Evolutionary conservation across 2,329 filamentous ascomycete genomes (phyloP).

Genomic region (Calonectria multiphialidica): DNA sequence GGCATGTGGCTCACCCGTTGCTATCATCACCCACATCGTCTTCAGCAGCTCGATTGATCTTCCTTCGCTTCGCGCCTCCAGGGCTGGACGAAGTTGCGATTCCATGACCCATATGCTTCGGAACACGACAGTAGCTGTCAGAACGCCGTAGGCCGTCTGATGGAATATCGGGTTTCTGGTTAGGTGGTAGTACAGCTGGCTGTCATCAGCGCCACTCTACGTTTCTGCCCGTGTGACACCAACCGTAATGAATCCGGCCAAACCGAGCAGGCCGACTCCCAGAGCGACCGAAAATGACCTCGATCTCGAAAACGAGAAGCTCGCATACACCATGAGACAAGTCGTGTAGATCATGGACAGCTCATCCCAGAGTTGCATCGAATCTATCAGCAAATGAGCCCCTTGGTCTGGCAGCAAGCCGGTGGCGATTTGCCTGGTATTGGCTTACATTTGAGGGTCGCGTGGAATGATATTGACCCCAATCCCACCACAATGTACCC

Average conservation of each 20-base stretch:
- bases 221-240: slow-evolving; percentile 49
- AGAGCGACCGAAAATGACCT: slow-evolving; percentile 63
- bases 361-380: slow-evolving; percentile 72
- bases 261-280: slow-evolving; percentile 65
- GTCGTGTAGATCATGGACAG: slow-evolving; percentile 72
- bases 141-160: slow-evolving; percentile 80
- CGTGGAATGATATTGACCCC: slow-evolving; percentile 69
- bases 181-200: slow-evolving; percentile 74
- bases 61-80: slow-evolving; percentile 57
- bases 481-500: slow-evolving; percentile 67
- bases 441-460: slow-evolving; percentile 65
- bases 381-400: slow-evolving; percentile 53
- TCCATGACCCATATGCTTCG: slow-evolving; percentile 84
- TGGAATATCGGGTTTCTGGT: slow-evolving; percentile 87
- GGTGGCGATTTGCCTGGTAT: not conserved
- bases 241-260: slow-evolving; percentile 79
- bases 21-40: slow-evolving; percentile 83
- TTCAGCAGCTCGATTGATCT: slow-evolving; percentile 63
- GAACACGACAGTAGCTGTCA: slow-evolving; percentile 78
- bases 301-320: slow-evolving; percentile 77
- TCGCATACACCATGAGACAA: slow-evolving; percentile 71
- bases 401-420: not conserved
- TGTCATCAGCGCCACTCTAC: not conserved
- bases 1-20: slow-evolving; percentile 53
- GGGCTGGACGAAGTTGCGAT: slow-evolving; percentile 58